Base-by-base conservation (phyloP, 768 basidiomycete species). In the Mycena galericulata region DNA sequence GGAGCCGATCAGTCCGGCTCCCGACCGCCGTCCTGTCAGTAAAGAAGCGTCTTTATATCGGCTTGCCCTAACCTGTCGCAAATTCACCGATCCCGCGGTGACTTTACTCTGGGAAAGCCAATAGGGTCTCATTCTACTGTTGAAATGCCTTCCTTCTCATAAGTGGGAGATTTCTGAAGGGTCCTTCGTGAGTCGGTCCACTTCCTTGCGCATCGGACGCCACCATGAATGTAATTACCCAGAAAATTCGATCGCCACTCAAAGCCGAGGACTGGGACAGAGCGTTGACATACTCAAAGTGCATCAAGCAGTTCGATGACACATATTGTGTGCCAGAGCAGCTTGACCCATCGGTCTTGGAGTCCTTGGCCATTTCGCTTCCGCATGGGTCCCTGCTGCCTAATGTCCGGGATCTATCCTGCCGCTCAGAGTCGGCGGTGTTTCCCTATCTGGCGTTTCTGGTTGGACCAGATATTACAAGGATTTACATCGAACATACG, bases 41-140 rank as follows among this genome's bases (percentile, higher is more conserved):
- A 26, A 14, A 4, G n/a, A 4, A 14, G 29, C 29, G 27, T 30
- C 50, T 18, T 32, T 51, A 14, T 30, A 32, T 18, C 29, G 27
- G 27, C 56, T 58, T 43, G 56, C 56, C 20, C 14, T 29, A 32
- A 58, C 56, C 26, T 58, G 41, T 29, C 56, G 43, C 29, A 45
- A 43, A 45, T 58, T 58, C 56, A 15, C 41, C 27, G 29, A 58
- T 45, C 56, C 56, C 20, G 56, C 56, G 27, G 17, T 58, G 15
- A 11, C 14, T 46, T 46, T 58, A 46, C 56, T 58, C 43, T 58
- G 56, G 56, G 56, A 58, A 17, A 45, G 20, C 41, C 56, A 58
- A 30, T 17, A 58, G 30, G 43, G 43, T 7, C 20, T 58, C 29
- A 32, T 32, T 1, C 12, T 20, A 30, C 41, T 58, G 17, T 45